phyloP scores from a whole-genome alignment of 1,284 basidiomycete species.

The Ganoderma boninense region DNA sequence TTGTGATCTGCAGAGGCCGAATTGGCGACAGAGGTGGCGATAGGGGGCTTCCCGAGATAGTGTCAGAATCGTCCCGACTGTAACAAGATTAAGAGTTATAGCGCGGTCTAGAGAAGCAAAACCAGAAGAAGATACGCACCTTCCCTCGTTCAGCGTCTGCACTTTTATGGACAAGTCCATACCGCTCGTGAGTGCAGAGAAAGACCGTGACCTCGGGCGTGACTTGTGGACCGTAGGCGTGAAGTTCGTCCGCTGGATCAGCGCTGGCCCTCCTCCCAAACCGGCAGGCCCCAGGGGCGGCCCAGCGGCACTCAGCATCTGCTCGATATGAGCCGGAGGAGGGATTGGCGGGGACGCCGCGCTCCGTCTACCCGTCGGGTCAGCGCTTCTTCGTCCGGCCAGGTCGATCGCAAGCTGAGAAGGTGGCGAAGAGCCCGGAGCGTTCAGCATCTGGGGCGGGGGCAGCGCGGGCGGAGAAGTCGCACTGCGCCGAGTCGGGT shows the following conservation, averaged over 20 bases:
- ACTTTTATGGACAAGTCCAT: constrained; percentile 14
- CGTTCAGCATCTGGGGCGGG: constrained; percentile 11
- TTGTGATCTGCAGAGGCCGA: constrained; percentile 29
- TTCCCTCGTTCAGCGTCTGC: constrained; percentile 38
- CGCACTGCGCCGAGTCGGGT: constrained; percentile 20
- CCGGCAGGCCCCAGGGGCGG: background rate
- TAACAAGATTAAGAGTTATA: constrained; percentile 1
- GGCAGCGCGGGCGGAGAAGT: constrained; percentile 19
- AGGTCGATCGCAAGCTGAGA: constrained; percentile 4
- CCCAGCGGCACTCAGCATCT: background rate
- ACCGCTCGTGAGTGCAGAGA: constrained; percentile 63
- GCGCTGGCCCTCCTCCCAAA: background rate
- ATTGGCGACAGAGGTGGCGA: constrained; percentile 18
- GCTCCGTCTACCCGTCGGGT: background rate
- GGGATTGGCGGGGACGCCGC: constrained; percentile 12
- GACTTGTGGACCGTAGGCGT: constrained; percentile 58
- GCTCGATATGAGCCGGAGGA: background rate
- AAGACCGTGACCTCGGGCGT: constrained; percentile 76
- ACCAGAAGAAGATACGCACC: constrained; percentile 41
- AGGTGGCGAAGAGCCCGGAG: constrained; percentile 5
- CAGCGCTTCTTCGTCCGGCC: background rate
- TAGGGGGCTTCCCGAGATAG: background rate
- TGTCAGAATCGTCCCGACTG: constrained; percentile 29
- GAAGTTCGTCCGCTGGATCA: constrained; percentile 68
- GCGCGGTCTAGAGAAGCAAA: background rate